phyloP scores from a whole-genome alignment of 2,329 filamentous ascomycete species.

The Phoma sp. region DNA sequence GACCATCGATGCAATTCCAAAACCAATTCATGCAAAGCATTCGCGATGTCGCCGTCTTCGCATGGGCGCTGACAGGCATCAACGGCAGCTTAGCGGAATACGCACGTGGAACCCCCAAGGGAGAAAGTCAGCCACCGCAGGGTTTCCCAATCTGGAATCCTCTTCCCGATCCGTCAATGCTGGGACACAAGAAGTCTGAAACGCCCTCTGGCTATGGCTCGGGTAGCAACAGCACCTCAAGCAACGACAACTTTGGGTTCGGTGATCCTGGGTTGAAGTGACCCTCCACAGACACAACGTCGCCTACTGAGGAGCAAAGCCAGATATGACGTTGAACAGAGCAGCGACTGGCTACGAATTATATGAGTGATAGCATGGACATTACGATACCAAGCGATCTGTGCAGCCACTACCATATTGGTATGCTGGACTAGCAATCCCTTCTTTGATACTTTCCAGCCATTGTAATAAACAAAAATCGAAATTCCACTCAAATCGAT shows the following conservation, averaged over 20 bases:
- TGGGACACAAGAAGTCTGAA: constrained; percentile 32
- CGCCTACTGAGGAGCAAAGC: neutral
- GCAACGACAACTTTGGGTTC: constrained; percentile 44
- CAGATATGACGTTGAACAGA: constrained; percentile 11
- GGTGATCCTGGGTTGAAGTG: constrained; percentile 45
- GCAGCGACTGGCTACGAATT: constrained; percentile 12
- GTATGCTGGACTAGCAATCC: constrained; percentile 24
- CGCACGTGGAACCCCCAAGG: constrained; percentile 65
- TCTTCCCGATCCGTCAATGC: constrained; percentile 21
- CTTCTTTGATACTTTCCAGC: constrained; percentile 15
- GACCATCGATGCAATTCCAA: constrained; percentile 52
- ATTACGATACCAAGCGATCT: constrained; percentile 23
- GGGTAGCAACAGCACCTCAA: constrained; percentile 40
- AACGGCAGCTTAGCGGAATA: constrained; percentile 75
- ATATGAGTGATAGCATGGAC: constrained; percentile 12
- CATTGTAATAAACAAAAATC: constrained; percentile 17
- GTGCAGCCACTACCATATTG: constrained; percentile 20
- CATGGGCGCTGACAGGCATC: constrained; percentile 81
- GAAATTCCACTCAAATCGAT: constrained; percentile 9
- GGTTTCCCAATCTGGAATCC: constrained; percentile 66
- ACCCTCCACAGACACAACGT: constrained; percentile 1
- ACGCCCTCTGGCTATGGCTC: constrained; percentile 46
- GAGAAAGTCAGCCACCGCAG: constrained; percentile 67
- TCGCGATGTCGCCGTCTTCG: constrained; percentile 85
- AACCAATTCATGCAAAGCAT: constrained; percentile 79